A percentile compares a stretch with the other conserved stretches of the same genome.
Evolutionary conservation across 768 basidiomycete species (phyloP).

Genomic region (Psilocybe cubensis): DNA sequence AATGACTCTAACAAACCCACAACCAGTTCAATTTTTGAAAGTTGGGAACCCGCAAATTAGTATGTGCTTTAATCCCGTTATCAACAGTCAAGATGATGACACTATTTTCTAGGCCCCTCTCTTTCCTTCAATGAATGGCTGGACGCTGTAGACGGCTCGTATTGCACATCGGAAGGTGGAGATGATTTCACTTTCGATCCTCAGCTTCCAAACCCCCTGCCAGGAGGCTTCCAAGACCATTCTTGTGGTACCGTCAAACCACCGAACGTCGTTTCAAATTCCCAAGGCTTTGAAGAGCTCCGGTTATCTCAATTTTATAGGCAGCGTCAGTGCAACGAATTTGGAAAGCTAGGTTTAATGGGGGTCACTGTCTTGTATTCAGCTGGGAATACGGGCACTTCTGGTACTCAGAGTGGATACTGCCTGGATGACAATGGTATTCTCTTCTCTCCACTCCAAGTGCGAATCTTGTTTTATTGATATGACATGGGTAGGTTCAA

Average conservation of each 20-base stretch:
- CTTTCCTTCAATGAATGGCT: slow-evolving; percentile 50
- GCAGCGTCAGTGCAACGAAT: slow-evolving; percentile 38
- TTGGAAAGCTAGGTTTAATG: slow-evolving; percentile 47
- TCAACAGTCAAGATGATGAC: not conserved
- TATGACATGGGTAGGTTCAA: slow-evolving; percentile 25
- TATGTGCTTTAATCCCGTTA: slow-evolving; percentile 20
- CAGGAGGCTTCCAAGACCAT: slow-evolving; percentile 32
- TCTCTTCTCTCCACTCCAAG: not conserved
- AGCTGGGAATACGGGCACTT: slow-evolving; percentile 61
- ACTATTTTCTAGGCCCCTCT: slow-evolving; percentile 29
- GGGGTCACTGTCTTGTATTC: slow-evolving; percentile 61
- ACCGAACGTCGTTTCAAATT: slow-evolving; percentile 36
- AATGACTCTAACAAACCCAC: slow-evolving; percentile 45
- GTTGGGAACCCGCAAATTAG: slow-evolving; percentile 43
- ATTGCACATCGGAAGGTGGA: slow-evolving; percentile 47
- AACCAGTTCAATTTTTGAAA: slow-evolving; percentile 42
- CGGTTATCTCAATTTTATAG: slow-evolving; percentile 30
- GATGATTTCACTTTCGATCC: slow-evolving; percentile 36
- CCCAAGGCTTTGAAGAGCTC: slow-evolving; percentile 34
- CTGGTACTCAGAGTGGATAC: slow-evolving; percentile 30
- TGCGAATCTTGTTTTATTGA: not conserved
- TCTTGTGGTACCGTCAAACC: slow-evolving; percentile 37
- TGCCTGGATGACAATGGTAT: slow-evolving; percentile 38
- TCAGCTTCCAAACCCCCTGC: slow-evolving; percentile 17
- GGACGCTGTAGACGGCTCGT: slow-evolving; percentile 47